phyloP scores from a whole-genome alignment of 2,329 filamentous ascomycete genomes.

The Penicillium aurantiogriseum region DNA sequence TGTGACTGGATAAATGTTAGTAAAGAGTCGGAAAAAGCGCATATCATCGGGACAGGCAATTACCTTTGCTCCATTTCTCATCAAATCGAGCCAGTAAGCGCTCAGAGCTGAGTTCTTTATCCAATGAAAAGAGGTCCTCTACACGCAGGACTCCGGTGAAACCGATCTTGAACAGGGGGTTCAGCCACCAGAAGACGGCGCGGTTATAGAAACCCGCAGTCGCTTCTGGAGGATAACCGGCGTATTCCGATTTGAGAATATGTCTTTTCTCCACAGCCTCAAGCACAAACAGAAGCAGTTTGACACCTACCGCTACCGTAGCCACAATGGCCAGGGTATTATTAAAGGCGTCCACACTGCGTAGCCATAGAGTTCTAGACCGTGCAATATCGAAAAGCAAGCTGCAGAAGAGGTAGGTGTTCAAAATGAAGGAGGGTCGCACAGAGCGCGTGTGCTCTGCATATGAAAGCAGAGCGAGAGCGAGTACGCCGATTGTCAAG shows the following conservation, averaged over 20 bases:
- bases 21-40: background rate
- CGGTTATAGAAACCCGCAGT: conserved; percentile 53
- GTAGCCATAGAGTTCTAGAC: conserved; percentile 47
- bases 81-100: conserved; percentile 41
- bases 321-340: conserved; percentile 44
- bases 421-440: conserved; percentile 50
- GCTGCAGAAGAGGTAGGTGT: conserved; percentile 48
- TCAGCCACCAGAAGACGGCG: conserved; percentile 55
- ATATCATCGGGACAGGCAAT: background rate
- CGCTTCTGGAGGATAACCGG: conserved; percentile 49
- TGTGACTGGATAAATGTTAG: conserved; percentile 25
- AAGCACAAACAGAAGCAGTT: conserved; percentile 44
- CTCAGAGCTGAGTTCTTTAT: conserved; percentile 46
- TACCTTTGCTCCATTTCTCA: conserved; percentile 43
- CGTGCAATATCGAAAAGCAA: conserved; percentile 49
- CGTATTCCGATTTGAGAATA: conserved; percentile 42
- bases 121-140: conserved; percentile 47
- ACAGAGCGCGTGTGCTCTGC: conserved; percentile 49
- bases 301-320: conserved; percentile 43
- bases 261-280: conserved; percentile 48
- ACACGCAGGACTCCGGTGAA: conserved; percentile 46
- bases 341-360: conserved; percentile 27
- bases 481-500: conserved; percentile 27
- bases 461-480: conserved; percentile 45
- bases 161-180: conserved; percentile 51